phyloP scores from a whole-genome alignment of 1,139 yeast species.

The Wickerhamomyces sp. region DNA sequence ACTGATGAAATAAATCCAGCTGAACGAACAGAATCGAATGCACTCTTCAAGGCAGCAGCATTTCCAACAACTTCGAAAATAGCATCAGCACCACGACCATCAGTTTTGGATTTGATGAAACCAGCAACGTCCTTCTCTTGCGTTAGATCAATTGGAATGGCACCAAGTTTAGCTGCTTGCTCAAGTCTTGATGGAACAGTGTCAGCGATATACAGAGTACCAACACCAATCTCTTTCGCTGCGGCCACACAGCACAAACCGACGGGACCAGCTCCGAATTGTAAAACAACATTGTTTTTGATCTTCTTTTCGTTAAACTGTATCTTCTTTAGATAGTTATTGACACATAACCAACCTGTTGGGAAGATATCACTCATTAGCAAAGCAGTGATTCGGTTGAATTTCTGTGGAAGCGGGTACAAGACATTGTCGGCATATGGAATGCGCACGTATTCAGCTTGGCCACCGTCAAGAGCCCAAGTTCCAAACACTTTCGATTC shows the following conservation, averaged over 20 bases:
- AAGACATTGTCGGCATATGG: slow-evolving; percentile 53
- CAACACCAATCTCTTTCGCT: slow-evolving; percentile 65
- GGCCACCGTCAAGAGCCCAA: slow-evolving; percentile 60
- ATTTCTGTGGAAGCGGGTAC: slow-evolving; percentile 34
- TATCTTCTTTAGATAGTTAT: slow-evolving; percentile 36
- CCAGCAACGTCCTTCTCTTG: slow-evolving; percentile 48
- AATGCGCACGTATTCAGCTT: slow-evolving; percentile 49
- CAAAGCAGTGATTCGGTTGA: slow-evolving; percentile 44
- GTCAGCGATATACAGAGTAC: slow-evolving; percentile 79
- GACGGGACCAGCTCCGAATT: slow-evolving; percentile 64
- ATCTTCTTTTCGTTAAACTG: slow-evolving; percentile 25
- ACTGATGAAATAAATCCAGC: slow-evolving; percentile 56
- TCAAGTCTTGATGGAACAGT: slow-evolving; percentile 58
- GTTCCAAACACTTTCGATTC: slow-evolving; percentile 56
- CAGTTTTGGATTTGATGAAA: slow-evolving; percentile 19
- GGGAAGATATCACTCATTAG: slow-evolving; percentile 65
- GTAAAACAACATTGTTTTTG: slow-evolving; percentile 34
- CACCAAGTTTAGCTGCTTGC: slow-evolving; percentile 63
- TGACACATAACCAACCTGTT: slow-evolving; percentile 58
- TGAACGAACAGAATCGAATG: slow-evolving; percentile 49
- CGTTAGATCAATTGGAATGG: slow-evolving; percentile 48
- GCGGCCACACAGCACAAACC: slow-evolving; percentile 80
- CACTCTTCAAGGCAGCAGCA: slow-evolving; percentile 45
- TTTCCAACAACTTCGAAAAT: slow-evolving; percentile 86
- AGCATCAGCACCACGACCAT: slow-evolving; percentile 67